Percentiles rank a stretch among this genome's conserved stretches.
Conservation (phyloP, 1,139 yeast genomes). For the Geotrichum phurueaensis region DNA sequence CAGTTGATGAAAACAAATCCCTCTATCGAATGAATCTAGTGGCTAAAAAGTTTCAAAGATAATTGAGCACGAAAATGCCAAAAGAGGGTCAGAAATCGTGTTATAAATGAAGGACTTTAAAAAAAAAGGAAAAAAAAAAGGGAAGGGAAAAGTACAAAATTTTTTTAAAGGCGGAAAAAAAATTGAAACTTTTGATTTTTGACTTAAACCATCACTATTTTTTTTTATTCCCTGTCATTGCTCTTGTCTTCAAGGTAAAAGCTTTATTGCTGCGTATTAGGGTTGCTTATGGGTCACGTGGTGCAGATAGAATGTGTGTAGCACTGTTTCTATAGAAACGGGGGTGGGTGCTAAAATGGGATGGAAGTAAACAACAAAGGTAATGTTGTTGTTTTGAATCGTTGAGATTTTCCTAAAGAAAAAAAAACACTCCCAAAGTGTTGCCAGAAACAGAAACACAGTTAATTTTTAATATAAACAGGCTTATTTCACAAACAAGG, state of each 20-base stretch:
- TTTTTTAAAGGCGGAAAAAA: neutral
- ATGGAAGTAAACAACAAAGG: neutral
- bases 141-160: neutral
- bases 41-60: neutral
- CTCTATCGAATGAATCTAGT: neutral
- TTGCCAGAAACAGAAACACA: neutral
- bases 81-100: neutral
- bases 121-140: neutral
- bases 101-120: neutral
- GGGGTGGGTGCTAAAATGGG: neutral
- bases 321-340: conserved; percentile 4
- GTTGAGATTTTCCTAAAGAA: neutral
- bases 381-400: neutral
- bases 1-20: neutral
- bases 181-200: neutral
- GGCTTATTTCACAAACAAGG: neutral
- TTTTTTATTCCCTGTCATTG: neutral
- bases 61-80: neutral
- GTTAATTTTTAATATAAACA: neutral
- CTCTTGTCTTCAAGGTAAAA: neutral
- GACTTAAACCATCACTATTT: neutral
- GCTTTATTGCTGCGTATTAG: too few species aligned
- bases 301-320: too few species aligned
- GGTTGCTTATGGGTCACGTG: neutral
- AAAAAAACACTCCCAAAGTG: neutral